These are phyloP conservation scores for Phytophthora sansomeana DNA, from an alignment of 352 stramenopile genomes.

Conservation along the genomic window DNA sequence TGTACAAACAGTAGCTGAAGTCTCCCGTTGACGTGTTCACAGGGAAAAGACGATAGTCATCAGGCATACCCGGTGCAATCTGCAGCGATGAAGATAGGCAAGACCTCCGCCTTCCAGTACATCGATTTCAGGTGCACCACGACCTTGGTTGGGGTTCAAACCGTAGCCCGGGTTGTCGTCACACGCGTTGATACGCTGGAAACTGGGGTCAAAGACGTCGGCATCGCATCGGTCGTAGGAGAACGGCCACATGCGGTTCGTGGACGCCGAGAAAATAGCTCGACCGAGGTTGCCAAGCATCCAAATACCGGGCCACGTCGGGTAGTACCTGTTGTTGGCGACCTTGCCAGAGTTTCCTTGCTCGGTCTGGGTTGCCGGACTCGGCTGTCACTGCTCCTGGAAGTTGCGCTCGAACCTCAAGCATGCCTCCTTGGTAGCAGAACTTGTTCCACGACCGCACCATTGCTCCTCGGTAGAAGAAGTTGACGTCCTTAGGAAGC, in stretches of 20 bases:
- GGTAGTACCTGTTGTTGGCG: constrained; percentile 63
- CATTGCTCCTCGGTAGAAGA: constrained; percentile 85
- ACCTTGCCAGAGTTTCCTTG: constrained; percentile 39
- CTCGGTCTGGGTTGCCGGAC: constrained; percentile 49
- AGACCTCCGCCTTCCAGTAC: constrained; percentile 88
- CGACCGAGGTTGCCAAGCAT: constrained; percentile 93
- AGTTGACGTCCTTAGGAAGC: constrained; percentile 53
- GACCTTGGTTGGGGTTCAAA: constrained; percentile 79
- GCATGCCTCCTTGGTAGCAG: constrained; percentile 94
- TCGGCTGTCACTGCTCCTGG: constrained; percentile 70
- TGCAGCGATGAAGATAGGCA: constrained; percentile 91
- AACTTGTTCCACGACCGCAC: constrained; percentile 96
- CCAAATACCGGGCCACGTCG: constrained; percentile 94
- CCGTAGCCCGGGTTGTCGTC: constrained; percentile 90
- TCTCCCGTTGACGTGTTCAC: constrained; percentile 38
- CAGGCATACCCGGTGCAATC: constrained; percentile 74
- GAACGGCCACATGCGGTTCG: constrained; percentile 95
- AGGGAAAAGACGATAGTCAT: constrained; percentile 62
- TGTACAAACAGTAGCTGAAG: constrained; percentile 51
- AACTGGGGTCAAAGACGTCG: constrained; percentile 41
- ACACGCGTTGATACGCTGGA: constrained; percentile 76
- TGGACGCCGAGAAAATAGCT: constrained; percentile 92
- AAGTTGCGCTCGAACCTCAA: constrained; percentile 90
- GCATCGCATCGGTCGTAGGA: constrained; percentile 91
- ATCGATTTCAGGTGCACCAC: constrained; percentile 95